phyloP scores from a whole-genome alignment of 495 filamentous ascomycete genomes.

The Neurospora cerealis region DNA sequence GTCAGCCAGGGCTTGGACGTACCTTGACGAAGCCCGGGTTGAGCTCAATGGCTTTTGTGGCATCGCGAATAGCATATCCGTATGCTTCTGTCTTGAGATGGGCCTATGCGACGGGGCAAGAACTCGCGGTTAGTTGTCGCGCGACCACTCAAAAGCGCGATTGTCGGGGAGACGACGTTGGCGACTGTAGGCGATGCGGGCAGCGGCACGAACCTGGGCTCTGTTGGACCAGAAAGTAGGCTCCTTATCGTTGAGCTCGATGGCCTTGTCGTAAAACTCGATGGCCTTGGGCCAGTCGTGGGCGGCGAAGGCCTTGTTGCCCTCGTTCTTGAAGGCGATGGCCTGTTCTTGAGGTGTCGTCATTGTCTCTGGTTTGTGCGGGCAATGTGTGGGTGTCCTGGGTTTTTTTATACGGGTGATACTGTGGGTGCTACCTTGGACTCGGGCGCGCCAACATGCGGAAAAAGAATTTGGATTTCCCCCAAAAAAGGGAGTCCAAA shows the following conservation, averaged over 20 bases:
- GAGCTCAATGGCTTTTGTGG: conserved; percentile 85
- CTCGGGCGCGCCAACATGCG: conserved; percentile 5
- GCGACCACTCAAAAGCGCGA: conserved; percentile 20
- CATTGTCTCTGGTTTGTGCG: conserved; percentile 10
- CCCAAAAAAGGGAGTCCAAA: neutral
- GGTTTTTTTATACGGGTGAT: neutral
- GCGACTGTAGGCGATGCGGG: neutral
- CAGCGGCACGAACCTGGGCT: conserved; percentile 60
- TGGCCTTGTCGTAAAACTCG: conserved; percentile 82
- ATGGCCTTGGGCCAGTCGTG: conserved; percentile 84
- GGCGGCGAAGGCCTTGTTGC: conserved; percentile 81
- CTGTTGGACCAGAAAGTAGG: conserved; percentile 89
- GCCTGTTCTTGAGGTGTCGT: conserved; percentile 46
- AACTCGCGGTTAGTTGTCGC: conserved; percentile 30
- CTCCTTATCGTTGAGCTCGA: conserved; percentile 73
- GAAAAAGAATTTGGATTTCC: neutral
- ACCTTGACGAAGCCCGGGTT: conserved; percentile 85
- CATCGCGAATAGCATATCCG: conserved; percentile 85
- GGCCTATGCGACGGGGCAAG: conserved; percentile 42
- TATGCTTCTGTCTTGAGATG: conserved; percentile 94
- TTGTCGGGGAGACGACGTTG: neutral
- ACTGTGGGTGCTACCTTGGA: conserved; percentile 7
- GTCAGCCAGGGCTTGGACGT: conserved; percentile 4
- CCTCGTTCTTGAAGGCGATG: conserved; percentile 76
- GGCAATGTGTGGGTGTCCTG: neutral